These are phyloP conservation scores for Jatropha curcas DNA, from an alignment of 345 rosid species.

Conservation along the genomic window DNA sequence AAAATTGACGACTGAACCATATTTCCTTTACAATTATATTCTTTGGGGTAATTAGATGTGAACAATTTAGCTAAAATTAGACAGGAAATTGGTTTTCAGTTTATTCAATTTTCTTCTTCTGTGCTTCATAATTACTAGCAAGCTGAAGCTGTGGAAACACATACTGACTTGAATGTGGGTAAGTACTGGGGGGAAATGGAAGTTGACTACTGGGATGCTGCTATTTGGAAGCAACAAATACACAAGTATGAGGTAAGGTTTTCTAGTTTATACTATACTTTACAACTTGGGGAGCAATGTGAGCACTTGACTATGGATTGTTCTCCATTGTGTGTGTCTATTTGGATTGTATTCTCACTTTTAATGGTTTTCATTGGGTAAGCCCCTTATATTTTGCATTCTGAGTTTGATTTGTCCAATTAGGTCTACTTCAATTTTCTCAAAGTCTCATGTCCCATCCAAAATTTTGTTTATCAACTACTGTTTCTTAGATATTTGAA, in stretches of 20 bases:
- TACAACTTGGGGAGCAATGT: background rate
- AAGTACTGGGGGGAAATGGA: constrained; percentile 85
- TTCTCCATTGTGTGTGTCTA: background rate
- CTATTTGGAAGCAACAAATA: constrained; percentile 55
- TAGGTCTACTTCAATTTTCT: background rate
- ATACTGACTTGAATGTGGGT: constrained; percentile 72
- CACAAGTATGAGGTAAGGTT: constrained; percentile 60
- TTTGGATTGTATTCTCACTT: background rate
- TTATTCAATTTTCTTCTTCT: background rate
- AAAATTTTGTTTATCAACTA: no score
- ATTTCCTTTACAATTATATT: background rate
- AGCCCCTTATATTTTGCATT: background rate
- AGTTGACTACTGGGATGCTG: constrained; percentile 67
- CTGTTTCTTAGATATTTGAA: background rate
- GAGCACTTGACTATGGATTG: background rate
- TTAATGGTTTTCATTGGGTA: background rate
- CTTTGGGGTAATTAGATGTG: background rate
- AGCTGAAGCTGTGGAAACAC: constrained; percentile 66
- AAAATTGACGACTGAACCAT: background rate
- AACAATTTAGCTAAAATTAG: background rate
- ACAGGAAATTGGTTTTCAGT: background rate
- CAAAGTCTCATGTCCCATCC: background rate
- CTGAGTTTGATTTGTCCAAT: background rate
- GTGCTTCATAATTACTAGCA: constrained; percentile 45
- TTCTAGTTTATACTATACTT: background rate